Evolutionary conservation across 1,284 basidiomycete genomes (phyloP).

Genomic region (Athelia psychrophila): DNA sequence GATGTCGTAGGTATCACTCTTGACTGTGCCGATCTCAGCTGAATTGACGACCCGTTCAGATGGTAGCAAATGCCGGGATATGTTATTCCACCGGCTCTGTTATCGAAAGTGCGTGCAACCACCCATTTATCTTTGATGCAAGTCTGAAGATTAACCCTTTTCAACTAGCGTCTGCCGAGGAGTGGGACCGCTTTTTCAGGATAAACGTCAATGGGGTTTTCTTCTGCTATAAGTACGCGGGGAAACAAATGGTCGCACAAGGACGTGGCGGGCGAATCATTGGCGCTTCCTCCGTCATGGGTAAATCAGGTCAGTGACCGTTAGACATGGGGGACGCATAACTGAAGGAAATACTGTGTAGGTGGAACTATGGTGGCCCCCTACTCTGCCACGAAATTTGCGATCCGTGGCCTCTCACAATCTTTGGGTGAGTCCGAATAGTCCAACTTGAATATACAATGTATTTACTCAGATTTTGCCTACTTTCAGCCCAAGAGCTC

Average conservation of each 20-base stretch:
- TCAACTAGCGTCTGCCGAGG: neutral
- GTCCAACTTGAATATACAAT: slow-evolving; percentile 11
- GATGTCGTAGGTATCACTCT: slow-evolving; percentile 16
- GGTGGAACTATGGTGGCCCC: neutral
- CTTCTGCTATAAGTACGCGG: slow-evolving; percentile 16
- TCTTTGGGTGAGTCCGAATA: slow-evolving; percentile 3
- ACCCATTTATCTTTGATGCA: neutral
- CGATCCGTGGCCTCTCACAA: neutral
- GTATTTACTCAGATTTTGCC: neutral
- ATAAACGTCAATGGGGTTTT: slow-evolving; percentile 14
- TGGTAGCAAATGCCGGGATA: slow-evolving; percentile 26
- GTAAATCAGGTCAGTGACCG: neutral
- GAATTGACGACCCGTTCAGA: slow-evolving; percentile 12
- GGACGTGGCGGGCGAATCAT: slow-evolving; percentile 18
- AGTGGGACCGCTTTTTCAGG: neutral
- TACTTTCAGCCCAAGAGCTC: slow-evolving; percentile 11
- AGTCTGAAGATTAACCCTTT: neutral
- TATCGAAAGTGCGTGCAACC: neutral
- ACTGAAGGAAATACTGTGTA: neutral
- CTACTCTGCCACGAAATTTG: slow-evolving; percentile 12
- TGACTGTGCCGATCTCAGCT: neutral
- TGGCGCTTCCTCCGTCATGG: slow-evolving; percentile 6
- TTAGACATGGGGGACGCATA: neutral
- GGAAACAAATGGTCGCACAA: slow-evolving; percentile 14
- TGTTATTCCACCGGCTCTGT: neutral